Evolutionary conservation across 75 land plant species (phyloP).

Genomic region (Picea sitchensis): DNA sequence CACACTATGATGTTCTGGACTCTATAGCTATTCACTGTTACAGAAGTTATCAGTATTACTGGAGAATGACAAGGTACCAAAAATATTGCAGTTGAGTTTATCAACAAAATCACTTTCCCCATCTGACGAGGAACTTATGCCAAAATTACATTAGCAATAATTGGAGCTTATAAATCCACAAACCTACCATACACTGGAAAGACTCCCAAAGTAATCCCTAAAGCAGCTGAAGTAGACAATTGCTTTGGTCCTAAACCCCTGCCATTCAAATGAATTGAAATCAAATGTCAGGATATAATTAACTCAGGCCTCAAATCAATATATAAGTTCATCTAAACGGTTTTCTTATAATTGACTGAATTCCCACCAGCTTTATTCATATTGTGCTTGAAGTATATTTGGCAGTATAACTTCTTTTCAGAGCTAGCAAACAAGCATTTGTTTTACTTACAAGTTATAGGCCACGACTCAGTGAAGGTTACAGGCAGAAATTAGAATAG

Average conservation of each 20-base stretch:
- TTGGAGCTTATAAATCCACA: background rate
- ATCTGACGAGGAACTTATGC: background rate
- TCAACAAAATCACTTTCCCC: background rate
- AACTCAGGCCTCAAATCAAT: background rate
- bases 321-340: background rate
- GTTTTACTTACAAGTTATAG: too few species aligned
- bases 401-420: background rate
- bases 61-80: background rate
- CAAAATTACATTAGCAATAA: background rate
- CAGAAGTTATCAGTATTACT: background rate
- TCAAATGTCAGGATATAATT: background rate
- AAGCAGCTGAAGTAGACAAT: conserved; percentile 75
- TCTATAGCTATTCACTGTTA: background rate
- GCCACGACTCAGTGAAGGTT: too few species aligned
- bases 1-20: background rate
- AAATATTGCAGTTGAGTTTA: background rate
- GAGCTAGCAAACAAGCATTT: background rate
- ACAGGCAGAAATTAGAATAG: too few species aligned
- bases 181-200: conserved; percentile 84
- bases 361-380: background rate
- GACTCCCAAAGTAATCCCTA: conserved; percentile 81
- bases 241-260: conserved; percentile 89
- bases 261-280: background rate
- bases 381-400: background rate
- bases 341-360: background rate